Base-by-base conservation (phyloP, 805 yeast genomes). In the Wickerhamiella dianesei region DNA sequence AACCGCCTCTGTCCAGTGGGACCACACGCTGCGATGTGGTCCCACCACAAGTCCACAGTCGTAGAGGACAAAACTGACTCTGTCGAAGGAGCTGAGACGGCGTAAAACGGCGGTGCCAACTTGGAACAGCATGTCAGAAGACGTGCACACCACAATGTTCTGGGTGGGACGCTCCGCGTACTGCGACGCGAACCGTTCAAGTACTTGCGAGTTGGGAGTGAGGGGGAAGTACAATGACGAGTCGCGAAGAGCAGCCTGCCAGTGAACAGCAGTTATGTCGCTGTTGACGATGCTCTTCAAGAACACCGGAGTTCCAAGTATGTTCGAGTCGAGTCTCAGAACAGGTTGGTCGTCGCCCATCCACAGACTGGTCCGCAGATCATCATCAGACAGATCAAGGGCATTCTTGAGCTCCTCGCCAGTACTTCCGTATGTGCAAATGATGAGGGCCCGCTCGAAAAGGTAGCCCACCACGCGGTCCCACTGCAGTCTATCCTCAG, bases 71-170 rank as follows among this genome's bases (percentile, higher is more conserved):
- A 50, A 25, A 3, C 52, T 50, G 4, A 50, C 19, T 9, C 29
- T 29, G 40, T 50, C 52, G 19, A 50, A 50, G 13, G 42, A 20
- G 17, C 48, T 46, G 20, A 50, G 35, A 3, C 50, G 47, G 1
- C 50, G 48, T 9, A 50, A 36, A 4, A 44, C 35, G 22, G 43
- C 48, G 12, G 52, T 41, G 2, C 41, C 37, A 17, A 35, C 16
- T 2, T 35, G 12, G n/a, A 43, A n/a, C 4, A 45, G 37, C 6
- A 45, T 13, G 2, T 37, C 21, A 16, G 45, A 45, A 17, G 52
- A 50, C 25, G 45, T 3, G 21, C 50, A 47, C 4, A 50, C 25
- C 3, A 45, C 45, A 4, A 48, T 39, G 18, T 41, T 44, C 22
- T 46, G 29, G 12, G 48, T 48, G 3, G 40, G 41, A 16, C 44